Conservation (phyloP, 1,284 basidiomycete genomes). For the Boletus sp. region DNA sequence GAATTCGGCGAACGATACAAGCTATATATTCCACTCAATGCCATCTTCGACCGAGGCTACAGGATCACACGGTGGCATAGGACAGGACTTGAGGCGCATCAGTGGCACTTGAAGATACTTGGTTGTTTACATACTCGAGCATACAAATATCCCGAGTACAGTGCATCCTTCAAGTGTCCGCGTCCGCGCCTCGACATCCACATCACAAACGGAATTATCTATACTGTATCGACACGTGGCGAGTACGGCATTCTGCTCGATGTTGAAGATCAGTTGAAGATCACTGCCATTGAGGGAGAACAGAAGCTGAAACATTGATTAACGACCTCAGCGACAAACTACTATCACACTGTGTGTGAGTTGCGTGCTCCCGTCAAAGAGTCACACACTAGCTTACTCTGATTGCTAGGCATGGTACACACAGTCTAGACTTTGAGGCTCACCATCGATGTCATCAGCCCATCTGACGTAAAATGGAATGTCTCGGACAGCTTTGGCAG, state of each 20-base stretch:
- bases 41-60: slow-evolving; percentile 8
- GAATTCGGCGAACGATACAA: slow-evolving; percentile 19
- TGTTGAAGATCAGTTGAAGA: slow-evolving; percentile 32
- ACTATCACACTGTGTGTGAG: slow-evolving; percentile 2
- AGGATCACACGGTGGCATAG: background rate
- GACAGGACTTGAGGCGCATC: background rate
- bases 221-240: slow-evolving; percentile 13
- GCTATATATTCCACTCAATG: slow-evolving; percentile 5
- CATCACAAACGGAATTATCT: slow-evolving; percentile 1
- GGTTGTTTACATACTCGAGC: too few relatives aligned
- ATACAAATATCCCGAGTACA: background rate
- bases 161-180: background rate
- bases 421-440: slow-evolving; percentile 5
- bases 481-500: slow-evolving; percentile 4
- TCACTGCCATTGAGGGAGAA: slow-evolving; percentile 27
- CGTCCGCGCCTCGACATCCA: background rate
- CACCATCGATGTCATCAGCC: background rate
- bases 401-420: background rate
- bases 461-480: slow-evolving; percentile 23
- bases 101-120: background rate
- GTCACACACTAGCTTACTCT: background rate
- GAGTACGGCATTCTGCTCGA: slow-evolving; percentile 17
- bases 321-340: slow-evolving; percentile 13
- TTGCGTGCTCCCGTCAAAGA: slow-evolving; percentile 1
- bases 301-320: slow-evolving; percentile 23